phyloP scores from a whole-genome alignment of 371 early-diverging fungal genomes.

The Nosema bombycis region DNA sequence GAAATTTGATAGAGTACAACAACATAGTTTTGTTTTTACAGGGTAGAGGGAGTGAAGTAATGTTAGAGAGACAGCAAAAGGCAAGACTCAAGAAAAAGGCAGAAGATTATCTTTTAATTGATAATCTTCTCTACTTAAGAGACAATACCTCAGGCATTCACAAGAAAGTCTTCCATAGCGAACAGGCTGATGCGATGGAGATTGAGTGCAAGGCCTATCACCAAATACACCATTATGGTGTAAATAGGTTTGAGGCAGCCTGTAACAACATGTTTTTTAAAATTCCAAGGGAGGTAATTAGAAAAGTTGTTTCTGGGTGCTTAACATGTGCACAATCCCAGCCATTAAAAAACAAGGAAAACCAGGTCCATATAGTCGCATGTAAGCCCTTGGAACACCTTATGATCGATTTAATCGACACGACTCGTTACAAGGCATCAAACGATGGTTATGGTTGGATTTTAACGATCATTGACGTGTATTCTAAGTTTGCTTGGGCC shows the following conservation, averaged over 20 bases:
- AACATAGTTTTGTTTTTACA: neutral
- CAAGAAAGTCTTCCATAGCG: neutral
- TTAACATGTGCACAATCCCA: neutral
- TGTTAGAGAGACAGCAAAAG: neutral
- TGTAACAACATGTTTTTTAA: neutral
- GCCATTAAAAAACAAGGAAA: neutral
- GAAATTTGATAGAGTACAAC: neutral
- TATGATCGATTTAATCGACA: neutral
- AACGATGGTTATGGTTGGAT: neutral
- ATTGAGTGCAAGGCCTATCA: neutral
- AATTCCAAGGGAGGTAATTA: neutral
- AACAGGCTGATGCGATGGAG: neutral
- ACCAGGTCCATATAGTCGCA: neutral
- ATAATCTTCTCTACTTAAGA: neutral
- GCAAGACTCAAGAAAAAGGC: neutral
- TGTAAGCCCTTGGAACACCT: neutral
- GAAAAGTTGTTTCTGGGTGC: neutral
- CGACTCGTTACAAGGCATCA: neutral
- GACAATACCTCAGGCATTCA: neutral
- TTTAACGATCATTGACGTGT: neutral
- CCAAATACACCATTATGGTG: neutral
- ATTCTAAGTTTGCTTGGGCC: neutral
- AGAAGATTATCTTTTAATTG: neutral
- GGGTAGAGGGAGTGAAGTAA: neutral
- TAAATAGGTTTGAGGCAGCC: neutral